phyloP scores from a whole-genome alignment of 805 yeast species.

The Starmerella ratchasimensis region DNA sequence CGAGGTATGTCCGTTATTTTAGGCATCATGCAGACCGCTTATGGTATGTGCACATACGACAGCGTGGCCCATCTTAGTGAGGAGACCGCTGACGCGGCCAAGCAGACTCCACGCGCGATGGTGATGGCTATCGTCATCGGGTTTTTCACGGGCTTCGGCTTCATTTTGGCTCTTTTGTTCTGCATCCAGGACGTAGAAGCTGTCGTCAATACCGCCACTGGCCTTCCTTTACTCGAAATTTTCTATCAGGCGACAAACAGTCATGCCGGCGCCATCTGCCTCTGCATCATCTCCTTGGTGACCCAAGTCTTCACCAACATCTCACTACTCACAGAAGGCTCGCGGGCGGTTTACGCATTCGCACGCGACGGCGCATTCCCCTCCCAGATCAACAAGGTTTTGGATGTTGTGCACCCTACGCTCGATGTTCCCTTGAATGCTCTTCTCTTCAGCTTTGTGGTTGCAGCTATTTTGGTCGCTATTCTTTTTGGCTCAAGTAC shows the following conservation, averaged over 20 bases:
- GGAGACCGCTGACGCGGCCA: slow-evolving; percentile 44
- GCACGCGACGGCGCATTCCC: slow-evolving; percentile 53
- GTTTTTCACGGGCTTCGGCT: slow-evolving; percentile 36
- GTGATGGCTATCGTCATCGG: slow-evolving; percentile 53
- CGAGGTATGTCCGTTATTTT: slow-evolving; percentile 49
- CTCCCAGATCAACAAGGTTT: slow-evolving; percentile 32
- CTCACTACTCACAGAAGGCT: slow-evolving; percentile 57
- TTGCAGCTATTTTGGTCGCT: slow-evolving; percentile 42
- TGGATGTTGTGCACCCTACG: slow-evolving; percentile 35
- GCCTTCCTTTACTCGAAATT: slow-evolving; percentile 51
- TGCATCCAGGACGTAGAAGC: slow-evolving; percentile 40
- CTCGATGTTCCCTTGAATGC: slow-evolving; percentile 48
- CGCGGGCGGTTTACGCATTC: slow-evolving; percentile 55
- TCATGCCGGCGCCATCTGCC: slow-evolving; percentile 38
- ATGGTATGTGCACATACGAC: slow-evolving; percentile 58
- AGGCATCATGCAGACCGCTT: slow-evolving; percentile 58
- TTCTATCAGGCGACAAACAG: slow-evolving; percentile 43
- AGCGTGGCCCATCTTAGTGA: slow-evolving; percentile 63
- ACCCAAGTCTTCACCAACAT: slow-evolving; percentile 48
- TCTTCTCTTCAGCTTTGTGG: slow-evolving; percentile 39
- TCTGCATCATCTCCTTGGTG: slow-evolving; percentile 36
- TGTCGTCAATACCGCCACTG: slow-evolving; percentile 38
- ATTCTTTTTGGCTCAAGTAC: slow-evolving; percentile 47
- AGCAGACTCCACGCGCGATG: slow-evolving; percentile 48
- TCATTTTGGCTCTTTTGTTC: slow-evolving; percentile 33